Conservation (phyloP, 768 basidiomycete genomes). For the Suillus paluster region DNA sequence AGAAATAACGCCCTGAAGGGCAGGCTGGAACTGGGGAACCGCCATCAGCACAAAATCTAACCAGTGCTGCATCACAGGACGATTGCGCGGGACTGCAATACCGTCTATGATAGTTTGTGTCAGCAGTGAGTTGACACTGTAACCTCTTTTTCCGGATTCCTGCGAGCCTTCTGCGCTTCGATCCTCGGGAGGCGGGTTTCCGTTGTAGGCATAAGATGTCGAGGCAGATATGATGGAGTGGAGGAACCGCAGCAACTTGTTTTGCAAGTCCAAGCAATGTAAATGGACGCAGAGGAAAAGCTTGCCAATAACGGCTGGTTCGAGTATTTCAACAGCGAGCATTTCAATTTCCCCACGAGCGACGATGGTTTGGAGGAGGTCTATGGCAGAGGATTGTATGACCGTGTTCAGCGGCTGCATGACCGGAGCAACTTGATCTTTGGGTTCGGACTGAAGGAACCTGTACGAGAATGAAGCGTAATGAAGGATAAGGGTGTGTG, state of each 20-base stretch:
- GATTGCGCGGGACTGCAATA: conserved; percentile 68
- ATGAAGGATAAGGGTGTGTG: not conserved
- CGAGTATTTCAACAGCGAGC: conserved; percentile 61
- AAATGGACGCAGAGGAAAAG: conserved; percentile 76
- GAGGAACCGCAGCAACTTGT: conserved; percentile 89
- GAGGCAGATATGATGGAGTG: conserved; percentile 83
- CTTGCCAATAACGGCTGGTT: conserved; percentile 73
- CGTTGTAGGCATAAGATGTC: conserved; percentile 37
- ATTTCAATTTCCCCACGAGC: conserved; percentile 80
- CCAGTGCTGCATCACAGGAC: conserved; percentile 91
- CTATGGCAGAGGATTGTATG: conserved; percentile 77
- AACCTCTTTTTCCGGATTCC: conserved; percentile 36
- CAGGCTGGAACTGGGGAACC: conserved; percentile 80
- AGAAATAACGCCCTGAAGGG: conserved; percentile 64
- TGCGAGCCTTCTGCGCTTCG: conserved; percentile 38
- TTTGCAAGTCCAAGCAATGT: conserved; percentile 81
- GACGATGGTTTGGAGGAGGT: conserved; percentile 82
- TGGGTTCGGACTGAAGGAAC: conserved; percentile 80
- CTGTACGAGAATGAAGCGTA: conserved; percentile 40
- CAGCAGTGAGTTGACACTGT: conserved; percentile 71
- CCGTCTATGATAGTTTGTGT: conserved; percentile 84
- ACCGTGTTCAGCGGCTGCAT: conserved; percentile 66
- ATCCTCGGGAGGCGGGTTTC: conserved; percentile 37
- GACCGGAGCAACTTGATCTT: conserved; percentile 42
- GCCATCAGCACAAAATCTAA: conserved; percentile 95